phyloP scores from a whole-genome alignment of 768 basidiomycete genomes.

The Leucosporidium yakuticum region DNA sequence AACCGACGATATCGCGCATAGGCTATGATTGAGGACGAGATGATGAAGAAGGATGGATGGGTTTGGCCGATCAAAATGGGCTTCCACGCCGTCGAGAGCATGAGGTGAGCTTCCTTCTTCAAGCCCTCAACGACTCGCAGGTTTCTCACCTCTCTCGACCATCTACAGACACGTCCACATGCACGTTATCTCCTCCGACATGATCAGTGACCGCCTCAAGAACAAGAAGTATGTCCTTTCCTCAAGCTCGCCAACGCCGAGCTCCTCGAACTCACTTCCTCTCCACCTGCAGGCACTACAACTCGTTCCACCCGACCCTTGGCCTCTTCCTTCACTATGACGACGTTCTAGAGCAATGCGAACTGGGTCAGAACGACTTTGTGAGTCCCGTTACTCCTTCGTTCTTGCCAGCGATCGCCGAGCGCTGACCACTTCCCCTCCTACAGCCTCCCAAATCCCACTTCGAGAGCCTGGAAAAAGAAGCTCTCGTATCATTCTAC shows the following conservation, averaged over 20 bases:
- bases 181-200: constrained; percentile 43
- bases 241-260: not conserved
- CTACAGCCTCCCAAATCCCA: not conserved
- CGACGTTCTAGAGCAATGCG: constrained; percentile 37
- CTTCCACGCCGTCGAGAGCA: constrained; percentile 46
- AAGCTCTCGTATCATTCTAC: constrained; percentile 38
- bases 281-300: constrained; percentile 34
- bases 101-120: constrained; percentile 37
- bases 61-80: constrained; percentile 43
- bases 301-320: constrained; percentile 43
- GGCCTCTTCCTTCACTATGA: constrained; percentile 43
- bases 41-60: constrained; percentile 41
- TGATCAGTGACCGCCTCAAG: constrained; percentile 41
- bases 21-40: constrained; percentile 45
- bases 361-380: too few relatives aligned
- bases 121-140: not conserved
- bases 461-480: constrained; percentile 37
- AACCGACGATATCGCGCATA: not conserved
- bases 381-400: not conserved
- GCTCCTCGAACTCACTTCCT: not conserved
- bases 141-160: not conserved
- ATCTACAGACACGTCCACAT: constrained; percentile 30
- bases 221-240: constrained; percentile 41
- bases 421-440: not conserved
- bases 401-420: too few relatives aligned